Conservation (phyloP, 495 filamentous ascomycete species). For the Jackrogersella multiformis region DNA sequence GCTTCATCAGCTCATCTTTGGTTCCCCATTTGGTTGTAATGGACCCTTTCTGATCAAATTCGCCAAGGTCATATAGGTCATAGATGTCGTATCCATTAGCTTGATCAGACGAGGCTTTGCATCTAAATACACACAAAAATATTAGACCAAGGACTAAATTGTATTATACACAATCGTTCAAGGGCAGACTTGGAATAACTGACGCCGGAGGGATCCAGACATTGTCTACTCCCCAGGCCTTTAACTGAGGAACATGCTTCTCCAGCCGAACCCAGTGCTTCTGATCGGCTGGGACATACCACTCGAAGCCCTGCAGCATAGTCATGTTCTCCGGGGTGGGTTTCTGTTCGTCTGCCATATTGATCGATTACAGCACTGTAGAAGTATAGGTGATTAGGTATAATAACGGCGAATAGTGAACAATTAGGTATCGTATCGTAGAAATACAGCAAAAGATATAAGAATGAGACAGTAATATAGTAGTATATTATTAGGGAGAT, state of each 20-base stretch:
- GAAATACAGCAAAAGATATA: too few species aligned
- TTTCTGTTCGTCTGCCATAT: conserved; percentile 1
- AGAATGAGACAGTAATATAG: neutral
- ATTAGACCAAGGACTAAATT: neutral
- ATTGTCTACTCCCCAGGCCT: neutral
- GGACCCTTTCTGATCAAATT: neutral
- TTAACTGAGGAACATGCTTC: neutral
- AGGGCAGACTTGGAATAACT: neutral
- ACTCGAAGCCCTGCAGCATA: conserved; percentile 7
- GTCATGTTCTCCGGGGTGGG: conserved; percentile 5
- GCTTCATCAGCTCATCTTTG: neutral
- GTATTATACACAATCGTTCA: neutral
- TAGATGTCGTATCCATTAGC: neutral
- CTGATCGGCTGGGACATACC: neutral
- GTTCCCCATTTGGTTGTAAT: neutral
- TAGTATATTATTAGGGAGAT: neutral
- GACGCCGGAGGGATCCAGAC: conserved; percentile 3
- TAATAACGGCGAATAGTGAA: too few species aligned
- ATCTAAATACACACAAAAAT: neutral
- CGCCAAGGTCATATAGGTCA: conserved; percentile 2
- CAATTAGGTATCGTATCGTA: too few species aligned
- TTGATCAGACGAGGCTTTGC: neutral
- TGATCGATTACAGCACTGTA: neutral
- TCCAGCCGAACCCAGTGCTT: neutral
- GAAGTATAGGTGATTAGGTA: too few species aligned